Conservation (phyloP, 1,284 basidiomycete genomes). For the Flammula alnicola region DNA sequence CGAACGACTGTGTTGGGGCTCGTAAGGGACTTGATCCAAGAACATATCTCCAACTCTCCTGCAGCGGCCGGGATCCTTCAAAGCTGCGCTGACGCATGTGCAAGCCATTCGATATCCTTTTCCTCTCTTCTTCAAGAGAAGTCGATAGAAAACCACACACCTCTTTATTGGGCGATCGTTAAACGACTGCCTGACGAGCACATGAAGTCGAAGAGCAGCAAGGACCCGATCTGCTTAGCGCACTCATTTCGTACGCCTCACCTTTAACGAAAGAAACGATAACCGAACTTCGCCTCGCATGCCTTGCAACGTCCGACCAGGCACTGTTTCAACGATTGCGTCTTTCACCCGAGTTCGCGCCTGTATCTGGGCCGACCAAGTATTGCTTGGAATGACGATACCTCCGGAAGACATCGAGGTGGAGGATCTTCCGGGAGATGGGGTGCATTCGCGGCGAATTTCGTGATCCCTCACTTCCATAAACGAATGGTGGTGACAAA, state of each 20-base stretch:
- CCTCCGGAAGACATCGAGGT: slow-evolving; percentile 59
- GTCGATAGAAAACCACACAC: slow-evolving; percentile 65
- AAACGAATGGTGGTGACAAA: slow-evolving; percentile 71
- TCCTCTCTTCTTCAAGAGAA: slow-evolving; percentile 60
- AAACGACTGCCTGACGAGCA: slow-evolving; percentile 48
- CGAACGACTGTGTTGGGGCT: slow-evolving; percentile 49
- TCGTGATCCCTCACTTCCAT: slow-evolving; percentile 66
- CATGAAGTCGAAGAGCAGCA: slow-evolving; percentile 33
- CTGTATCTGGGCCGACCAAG: slow-evolving; percentile 58
- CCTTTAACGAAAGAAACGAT: slow-evolving; percentile 55
- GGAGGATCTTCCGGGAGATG: slow-evolving; percentile 50
- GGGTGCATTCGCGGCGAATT: slow-evolving; percentile 58
- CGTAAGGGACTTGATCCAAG: slow-evolving; percentile 51
- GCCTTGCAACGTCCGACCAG: slow-evolving; percentile 66
- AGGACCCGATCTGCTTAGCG: slow-evolving; percentile 50
- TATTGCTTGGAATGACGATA: slow-evolving; percentile 56
- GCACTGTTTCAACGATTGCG: slow-evolving; percentile 64
- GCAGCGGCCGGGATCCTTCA: slow-evolving; percentile 38
- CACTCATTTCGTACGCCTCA: slow-evolving; percentile 55
- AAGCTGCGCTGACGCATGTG: slow-evolving; percentile 43
- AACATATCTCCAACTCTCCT: slow-evolving; percentile 30
- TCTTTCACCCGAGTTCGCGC: slow-evolving; percentile 50
- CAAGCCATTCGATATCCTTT: slow-evolving; percentile 32
- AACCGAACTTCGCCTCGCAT: slow-evolving; percentile 66
- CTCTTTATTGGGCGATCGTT: slow-evolving; percentile 73